Base-by-base conservation (phyloP, 306 rosid species). In the Canavalia ensiformis region DNA sequence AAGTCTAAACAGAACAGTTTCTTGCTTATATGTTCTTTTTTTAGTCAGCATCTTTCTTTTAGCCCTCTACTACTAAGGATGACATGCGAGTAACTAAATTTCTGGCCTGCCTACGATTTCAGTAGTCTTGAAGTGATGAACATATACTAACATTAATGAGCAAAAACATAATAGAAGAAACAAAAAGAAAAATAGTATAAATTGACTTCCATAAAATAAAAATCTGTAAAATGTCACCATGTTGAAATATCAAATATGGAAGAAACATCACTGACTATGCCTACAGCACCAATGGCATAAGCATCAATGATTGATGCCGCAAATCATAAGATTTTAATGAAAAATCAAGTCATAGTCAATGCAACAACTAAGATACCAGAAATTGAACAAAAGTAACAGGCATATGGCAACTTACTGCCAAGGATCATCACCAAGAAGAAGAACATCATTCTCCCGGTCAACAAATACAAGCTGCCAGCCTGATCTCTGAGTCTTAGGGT, bases 401-500 rank as follows among this genome's bases (percentile, higher is more conserved):
- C 8, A 69, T 54, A 58, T n/a, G 72, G 9, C 10, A 72, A 89
- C 94, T 90, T 87, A 90, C 94, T 90, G 94, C 94, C 94, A 90
- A 65, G 94, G 94, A 83, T 90, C 94, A 71, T 94, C 98, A 42
- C 98, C 98, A 8, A 94, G 97, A 84, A 94, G 98, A 88, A 94
- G 98, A 77, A 94, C 86, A 78, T 94, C 98, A 83, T 89, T 91
- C 94, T 94, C 98, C 89, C 94, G 89, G 90, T 94, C 98, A 72
- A 94, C 94, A 56, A 94, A 94, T 90, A 94, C 98, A 94, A 94
- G 98, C 98, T 94, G 98, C 98, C 98, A 94, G 98, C 98, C 98
- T 94, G 98, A 94, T 94, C 98, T 94, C 92, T 83, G 91, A 79
- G 94, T 94, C 92, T 82, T 89, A 72, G 94, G 95, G 87, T 90